These are phyloP conservation scores for Suillus discolor DNA, from an alignment of 768 basidiomycete genomes.

Conservation along the genomic window DNA sequence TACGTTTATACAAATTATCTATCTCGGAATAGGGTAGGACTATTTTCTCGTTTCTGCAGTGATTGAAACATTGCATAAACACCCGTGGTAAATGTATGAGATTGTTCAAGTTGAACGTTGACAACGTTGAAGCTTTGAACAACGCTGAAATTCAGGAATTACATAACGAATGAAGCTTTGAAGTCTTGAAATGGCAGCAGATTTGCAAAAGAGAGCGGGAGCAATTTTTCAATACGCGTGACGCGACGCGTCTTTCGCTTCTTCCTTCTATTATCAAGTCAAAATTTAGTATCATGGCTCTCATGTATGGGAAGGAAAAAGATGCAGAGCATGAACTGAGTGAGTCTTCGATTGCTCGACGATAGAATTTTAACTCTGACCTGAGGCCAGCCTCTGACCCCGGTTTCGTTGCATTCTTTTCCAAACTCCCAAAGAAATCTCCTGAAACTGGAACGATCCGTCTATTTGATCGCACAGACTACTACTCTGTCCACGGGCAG, in stretches of 20 bases:
- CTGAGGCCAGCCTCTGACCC: conserved; percentile 69
- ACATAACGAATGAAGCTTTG: no score
- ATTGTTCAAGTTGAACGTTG: no score
- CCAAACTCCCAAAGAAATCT: conserved; percentile 61
- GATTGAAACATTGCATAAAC: background rate
- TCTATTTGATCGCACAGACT: conserved; percentile 84
- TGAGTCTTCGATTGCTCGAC: background rate
- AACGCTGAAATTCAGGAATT: no score
- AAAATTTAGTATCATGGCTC: no score
- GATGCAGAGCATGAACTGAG: conserved; percentile 43
- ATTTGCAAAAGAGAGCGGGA: background rate
- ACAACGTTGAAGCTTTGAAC: no score
- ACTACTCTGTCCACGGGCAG: conserved; percentile 84
- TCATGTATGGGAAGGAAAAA: conserved; percentile 62
- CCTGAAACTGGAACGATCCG: conserved; percentile 83
- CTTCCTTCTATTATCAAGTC: background rate
- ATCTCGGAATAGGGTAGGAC: background rate
- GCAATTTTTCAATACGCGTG: background rate
- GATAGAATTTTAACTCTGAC: conserved; percentile 7
- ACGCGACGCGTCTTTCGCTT: conserved; percentile 2
- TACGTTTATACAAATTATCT: background rate
- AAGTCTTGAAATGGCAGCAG: no score
- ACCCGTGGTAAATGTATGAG: no score
- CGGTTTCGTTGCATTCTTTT: conserved; percentile 77
- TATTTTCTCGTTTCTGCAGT: background rate